phyloP scores from a whole-genome alignment of 2,329 filamentous ascomycete genomes.

The Exophiala alcalophila region DNA sequence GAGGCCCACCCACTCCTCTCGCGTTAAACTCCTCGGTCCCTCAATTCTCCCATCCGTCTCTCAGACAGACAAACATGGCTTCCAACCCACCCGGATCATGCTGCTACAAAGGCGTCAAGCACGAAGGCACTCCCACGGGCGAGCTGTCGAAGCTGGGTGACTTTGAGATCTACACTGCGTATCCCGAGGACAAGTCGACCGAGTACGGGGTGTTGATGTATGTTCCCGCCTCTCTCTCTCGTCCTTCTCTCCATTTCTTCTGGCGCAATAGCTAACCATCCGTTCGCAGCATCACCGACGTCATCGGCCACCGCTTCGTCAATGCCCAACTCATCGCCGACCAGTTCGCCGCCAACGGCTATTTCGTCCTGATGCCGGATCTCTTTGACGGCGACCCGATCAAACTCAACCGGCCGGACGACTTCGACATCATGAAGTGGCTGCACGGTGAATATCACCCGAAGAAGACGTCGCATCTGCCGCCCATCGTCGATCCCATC shows the following conservation, averaged over 20 bases:
- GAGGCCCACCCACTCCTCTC: too few species aligned
- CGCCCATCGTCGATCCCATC: conserved; percentile 52
- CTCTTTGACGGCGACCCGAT: conserved; percentile 64
- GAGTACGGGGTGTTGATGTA: conserved; percentile 55
- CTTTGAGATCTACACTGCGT: conserved; percentile 54
- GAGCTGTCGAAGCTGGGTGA: conserved; percentile 48
- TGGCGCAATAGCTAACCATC: not conserved
- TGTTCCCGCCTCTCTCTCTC: conserved; percentile 1
- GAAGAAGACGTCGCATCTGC: conserved; percentile 37
- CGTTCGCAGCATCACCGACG: conserved; percentile 47
- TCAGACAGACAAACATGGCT: conserved; percentile 45
- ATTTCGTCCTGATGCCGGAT: conserved; percentile 67
- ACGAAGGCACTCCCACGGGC: conserved; percentile 50
- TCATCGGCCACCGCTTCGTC: conserved; percentile 56
- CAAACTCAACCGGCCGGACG: conserved; percentile 50
- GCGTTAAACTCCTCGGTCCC: too few species aligned
- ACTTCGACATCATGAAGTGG: conserved; percentile 53
- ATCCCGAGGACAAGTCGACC: conserved; percentile 52
- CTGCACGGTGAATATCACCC: conserved; percentile 36
- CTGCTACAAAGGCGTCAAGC: conserved; percentile 42
- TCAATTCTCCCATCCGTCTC: too few species aligned
- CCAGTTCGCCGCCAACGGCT: conserved; percentile 70
- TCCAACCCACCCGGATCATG: conserved; percentile 48
- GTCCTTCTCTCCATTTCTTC: not conserved
- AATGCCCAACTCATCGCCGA: conserved; percentile 68